phyloP scores from a whole-genome alignment of 2,329 filamentous ascomycete genomes.

The Paraphaeosphaeria minitans region DNA sequence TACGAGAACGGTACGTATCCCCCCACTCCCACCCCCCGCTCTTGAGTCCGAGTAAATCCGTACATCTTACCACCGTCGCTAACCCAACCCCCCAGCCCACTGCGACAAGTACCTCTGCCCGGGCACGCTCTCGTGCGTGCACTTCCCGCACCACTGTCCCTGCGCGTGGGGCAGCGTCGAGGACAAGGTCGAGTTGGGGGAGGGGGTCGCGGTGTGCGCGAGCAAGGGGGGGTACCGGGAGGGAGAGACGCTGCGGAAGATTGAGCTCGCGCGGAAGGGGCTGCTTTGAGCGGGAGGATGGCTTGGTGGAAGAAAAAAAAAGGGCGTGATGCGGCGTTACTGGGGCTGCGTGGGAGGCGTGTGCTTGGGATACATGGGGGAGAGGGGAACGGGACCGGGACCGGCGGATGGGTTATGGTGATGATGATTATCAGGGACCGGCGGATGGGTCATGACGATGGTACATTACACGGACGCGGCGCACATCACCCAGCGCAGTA shows the following conservation, averaged over 20 bases:
- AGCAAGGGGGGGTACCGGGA: constrained; percentile 76
- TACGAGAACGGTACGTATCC: constrained; percentile 66
- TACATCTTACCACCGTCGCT: not conserved
- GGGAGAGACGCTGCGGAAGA: constrained; percentile 74
- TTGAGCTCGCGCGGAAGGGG: constrained; percentile 80
- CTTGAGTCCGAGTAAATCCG: constrained; percentile 18
- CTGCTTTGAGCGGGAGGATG: constrained; percentile 58
- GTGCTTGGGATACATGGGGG: not conserved
- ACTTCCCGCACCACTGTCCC: constrained; percentile 96
- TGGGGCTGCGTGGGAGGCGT: not conserved
- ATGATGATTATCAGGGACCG: not conserved
- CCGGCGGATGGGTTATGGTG: not conserved
- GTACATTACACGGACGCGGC: not conserved
- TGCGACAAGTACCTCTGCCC: constrained; percentile 96
- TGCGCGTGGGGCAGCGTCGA: constrained; percentile 75
- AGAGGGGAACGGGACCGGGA: too few species aligned
- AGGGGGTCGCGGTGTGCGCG: constrained; percentile 74
- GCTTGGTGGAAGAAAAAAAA: not conserved
- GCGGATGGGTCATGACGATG: not conserved
- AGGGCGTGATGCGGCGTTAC: not conserved
- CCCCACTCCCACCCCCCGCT: not conserved
- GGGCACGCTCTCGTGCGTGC: constrained; percentile 90
- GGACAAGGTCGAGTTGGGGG: constrained; percentile 71
- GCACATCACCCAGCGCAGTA: not conserved
- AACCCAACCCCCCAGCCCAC: constrained; percentile 63